phyloP scores from a whole-genome alignment of 192 early-diverging fungal species.

The Kickxella alabastrina region DNA sequence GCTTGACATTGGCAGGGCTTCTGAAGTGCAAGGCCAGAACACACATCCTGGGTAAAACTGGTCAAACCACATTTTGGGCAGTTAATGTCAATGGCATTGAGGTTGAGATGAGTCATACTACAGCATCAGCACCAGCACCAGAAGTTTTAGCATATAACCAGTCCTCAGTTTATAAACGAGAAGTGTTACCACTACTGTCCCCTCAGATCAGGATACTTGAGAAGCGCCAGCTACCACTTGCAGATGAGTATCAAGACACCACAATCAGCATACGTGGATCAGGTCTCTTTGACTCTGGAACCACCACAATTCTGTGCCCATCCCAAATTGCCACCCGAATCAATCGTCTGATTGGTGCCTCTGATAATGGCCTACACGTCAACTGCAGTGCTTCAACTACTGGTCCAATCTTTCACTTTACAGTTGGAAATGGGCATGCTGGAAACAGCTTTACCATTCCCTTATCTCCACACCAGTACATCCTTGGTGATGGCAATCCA shows the following conservation, averaged over 20 bases:
- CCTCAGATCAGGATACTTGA: too few species aligned
- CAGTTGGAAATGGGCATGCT: conserved; percentile 5
- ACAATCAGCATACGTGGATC: conserved; percentile 10
- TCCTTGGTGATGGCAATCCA: conserved; percentile 33
- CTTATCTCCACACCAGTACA: conserved; percentile 33
- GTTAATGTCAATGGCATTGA: conserved; percentile 24
- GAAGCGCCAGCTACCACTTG: not conserved
- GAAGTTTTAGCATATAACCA: not conserved
- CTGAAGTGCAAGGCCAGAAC: too few species aligned
- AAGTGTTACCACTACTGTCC: too few species aligned
- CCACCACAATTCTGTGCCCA: conserved; percentile 41
- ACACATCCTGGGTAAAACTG: conserved; percentile 33
- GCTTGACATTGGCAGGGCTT: conserved; percentile 28
- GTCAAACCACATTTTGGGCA: conserved; percentile 44
- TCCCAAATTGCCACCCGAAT: conserved; percentile 29
- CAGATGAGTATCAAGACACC: too few species aligned
- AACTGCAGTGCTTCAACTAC: conserved; percentile 30
- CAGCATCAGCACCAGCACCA: not conserved
- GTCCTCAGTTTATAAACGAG: too few species aligned
- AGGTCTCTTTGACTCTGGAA: conserved; percentile 43
- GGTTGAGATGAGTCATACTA: conserved; percentile 1
- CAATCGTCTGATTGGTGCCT: conserved; percentile 43
- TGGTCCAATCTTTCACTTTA: conserved; percentile 36
- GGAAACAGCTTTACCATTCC: conserved; percentile 4
- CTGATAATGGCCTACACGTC: conserved; percentile 33